Evolutionary conservation across 2,329 filamentous ascomycete species (phyloP), one percentile per base, ranked within the genome.

Genomic region (Colletotrichum sp.): DNA sequence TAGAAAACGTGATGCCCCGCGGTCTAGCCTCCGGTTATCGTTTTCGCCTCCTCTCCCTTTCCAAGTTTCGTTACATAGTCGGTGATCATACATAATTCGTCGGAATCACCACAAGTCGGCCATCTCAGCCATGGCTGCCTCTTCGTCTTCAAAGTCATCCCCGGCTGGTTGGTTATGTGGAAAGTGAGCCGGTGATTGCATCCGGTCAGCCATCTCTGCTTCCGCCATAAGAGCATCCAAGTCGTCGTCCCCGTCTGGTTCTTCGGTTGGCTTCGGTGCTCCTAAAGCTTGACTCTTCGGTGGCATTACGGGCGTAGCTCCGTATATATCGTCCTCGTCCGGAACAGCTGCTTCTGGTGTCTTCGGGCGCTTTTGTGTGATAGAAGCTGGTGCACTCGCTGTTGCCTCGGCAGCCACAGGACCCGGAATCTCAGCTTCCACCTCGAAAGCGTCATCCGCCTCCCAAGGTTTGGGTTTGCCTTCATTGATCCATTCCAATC

Each of bases 401-500:
- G 55, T 73, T 77, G 59, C 82, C 24, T 59, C n/a, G 18, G 43
- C 78, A 1, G 79, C 78, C 38, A 79, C 79, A 24, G 81, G 78
- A 36, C 82, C 78, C 77, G 81, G 77, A 18, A n/a, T 10, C 79
- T 66, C 63, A 77, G 78, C 21, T 78, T 73, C 58, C 63, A 81
- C 76, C 14, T 78, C 76, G 28, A 21, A 16, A 30, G 77, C 73
- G 3, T 79, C 83, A 7, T 84, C 82, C 2, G 80, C 79, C 4
- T 59, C 82, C 14, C 81, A 78, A 0, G 83, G 77, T 62, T 85
- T 90, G 0, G 92, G 91, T 78, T 90, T 94, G 10, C 90, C 88
- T 82, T 97, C 94, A 72, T 96, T 91, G 78, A 98, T 96, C 94
- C 95, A 98, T 77, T 94, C 92, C 82, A 91, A 91, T 75, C 96